Conservation (phyloP, 2,329 filamentous ascomycete species). For the Cordyceps pruinosa region DNA sequence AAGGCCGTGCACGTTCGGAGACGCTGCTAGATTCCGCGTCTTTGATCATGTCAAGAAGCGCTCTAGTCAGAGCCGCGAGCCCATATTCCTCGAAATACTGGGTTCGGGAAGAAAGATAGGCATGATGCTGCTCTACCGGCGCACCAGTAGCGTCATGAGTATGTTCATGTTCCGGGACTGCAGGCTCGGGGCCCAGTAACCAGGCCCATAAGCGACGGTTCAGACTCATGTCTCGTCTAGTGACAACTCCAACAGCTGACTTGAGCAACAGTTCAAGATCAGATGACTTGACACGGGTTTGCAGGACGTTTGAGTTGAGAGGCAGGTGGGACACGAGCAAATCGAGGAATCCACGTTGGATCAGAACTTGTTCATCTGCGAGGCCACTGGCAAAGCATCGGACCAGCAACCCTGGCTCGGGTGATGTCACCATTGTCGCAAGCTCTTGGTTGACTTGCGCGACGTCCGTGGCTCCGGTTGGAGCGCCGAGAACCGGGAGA, state of each 20-base stretch:
- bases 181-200: constrained; percentile 75
- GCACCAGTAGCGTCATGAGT: constrained; percentile 39
- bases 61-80: constrained; percentile 63
- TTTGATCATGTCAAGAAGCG: constrained; percentile 71
- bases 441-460: constrained; percentile 36
- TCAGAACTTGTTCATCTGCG: constrained; percentile 77
- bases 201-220: constrained; percentile 94
- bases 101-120: constrained; percentile 51
- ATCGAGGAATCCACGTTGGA: constrained; percentile 91
- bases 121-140: constrained; percentile 35
- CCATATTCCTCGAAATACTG: constrained; percentile 82
- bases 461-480: constrained; percentile 12
- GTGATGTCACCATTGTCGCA: constrained; percentile 66
- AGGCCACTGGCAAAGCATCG: constrained; percentile 90
- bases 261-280: constrained; percentile 78
- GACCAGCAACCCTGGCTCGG: constrained; percentile 84
- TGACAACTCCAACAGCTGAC: constrained; percentile 81
- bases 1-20: constrained; percentile 71
- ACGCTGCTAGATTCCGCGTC: constrained; percentile 22
- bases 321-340: constrained; percentile 85
- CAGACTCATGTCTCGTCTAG: constrained; percentile 89
- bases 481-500: constrained; percentile 48
- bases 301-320: constrained; percentile 73
- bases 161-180: constrained; percentile 41
- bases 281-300: constrained; percentile 60